Evolutionary conservation across 805 yeast genomes (phyloP).

Genomic region (Wickerhamiella azymoides): DNA sequence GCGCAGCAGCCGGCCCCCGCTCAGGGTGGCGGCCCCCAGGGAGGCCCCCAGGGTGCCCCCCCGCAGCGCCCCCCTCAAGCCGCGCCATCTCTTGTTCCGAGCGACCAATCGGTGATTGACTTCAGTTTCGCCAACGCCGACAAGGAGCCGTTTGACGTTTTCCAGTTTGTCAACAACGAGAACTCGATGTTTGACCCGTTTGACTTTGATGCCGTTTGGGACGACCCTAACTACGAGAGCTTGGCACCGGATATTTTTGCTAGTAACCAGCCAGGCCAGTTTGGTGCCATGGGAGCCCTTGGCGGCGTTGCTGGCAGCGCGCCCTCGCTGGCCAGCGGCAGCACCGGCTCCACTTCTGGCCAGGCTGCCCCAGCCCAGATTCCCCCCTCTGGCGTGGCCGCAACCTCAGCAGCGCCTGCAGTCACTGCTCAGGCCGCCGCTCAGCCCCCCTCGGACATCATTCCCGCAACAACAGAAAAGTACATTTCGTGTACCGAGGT

Average conservation of each 20-base stretch:
- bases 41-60: too few species aligned
- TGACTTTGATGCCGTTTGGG: conserved; percentile 8
- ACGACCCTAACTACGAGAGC: neutral
- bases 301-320: too few species aligned
- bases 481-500: conserved; percentile 70
- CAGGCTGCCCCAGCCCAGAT: too few species aligned
- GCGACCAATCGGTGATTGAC: neutral
- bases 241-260: neutral
- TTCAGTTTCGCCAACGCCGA: neutral
- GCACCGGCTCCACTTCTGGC: too few species aligned
- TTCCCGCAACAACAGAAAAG: conserved; percentile 22
- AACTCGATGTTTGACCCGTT: conserved; percentile 11
- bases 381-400: too few species aligned
- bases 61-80: too few species aligned
- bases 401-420: neutral
- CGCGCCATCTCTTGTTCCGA: neutral
- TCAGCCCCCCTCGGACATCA: conserved; percentile 17
- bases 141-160: conserved; percentile 3
- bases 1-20: too few species aligned
- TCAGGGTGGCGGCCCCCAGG: too few species aligned
- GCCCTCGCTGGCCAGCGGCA: too few species aligned
- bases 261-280: too few species aligned
- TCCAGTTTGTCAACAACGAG: conserved; percentile 5
- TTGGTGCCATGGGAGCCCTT: too few species aligned
- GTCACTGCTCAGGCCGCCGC: too few species aligned